phyloP scores from a whole-genome alignment of 805 yeast genomes.

The Yamadazyma paraphyllophila region DNA sequence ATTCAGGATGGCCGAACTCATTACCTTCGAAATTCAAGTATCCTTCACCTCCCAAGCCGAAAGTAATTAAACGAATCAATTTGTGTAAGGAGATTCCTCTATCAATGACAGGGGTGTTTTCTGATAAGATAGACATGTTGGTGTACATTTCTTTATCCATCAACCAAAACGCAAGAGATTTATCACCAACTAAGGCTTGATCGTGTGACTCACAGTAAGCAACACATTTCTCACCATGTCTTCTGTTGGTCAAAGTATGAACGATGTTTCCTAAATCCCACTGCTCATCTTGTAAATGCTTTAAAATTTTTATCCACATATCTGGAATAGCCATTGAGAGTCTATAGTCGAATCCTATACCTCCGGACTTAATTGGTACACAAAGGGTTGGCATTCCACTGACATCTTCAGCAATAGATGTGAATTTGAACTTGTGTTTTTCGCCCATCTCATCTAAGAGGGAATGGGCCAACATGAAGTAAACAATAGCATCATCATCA shows the following conservation, averaged over 20 bases:
- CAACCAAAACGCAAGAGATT: conserved; percentile 94
- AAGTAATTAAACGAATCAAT: conserved; percentile 83
- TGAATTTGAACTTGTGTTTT: conserved; percentile 43
- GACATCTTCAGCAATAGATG: conserved; percentile 93
- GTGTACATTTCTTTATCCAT: conserved; percentile 99
- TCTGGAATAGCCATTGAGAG: conserved; percentile 97
- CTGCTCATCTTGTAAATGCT: conserved; percentile 79
- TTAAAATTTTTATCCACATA: conserved; percentile 95
- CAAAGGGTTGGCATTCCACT: conserved; percentile 97
- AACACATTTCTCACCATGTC: conserved; percentile 85
- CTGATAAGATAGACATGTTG: conserved; percentile 78
- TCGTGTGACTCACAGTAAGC: conserved; percentile 95
- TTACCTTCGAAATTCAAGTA: conserved; percentile 95
- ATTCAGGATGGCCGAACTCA: conserved; percentile 98
- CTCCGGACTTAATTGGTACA: conserved; percentile 69
- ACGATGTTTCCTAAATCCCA: conserved; percentile 87
- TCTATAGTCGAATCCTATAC: conserved; percentile 91
- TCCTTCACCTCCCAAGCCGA: conserved; percentile 94
- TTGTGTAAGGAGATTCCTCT: conserved; percentile 91
- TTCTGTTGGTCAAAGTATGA: conserved; percentile 80
- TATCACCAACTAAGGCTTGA: conserved; percentile 97
- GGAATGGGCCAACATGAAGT: conserved; percentile 87
- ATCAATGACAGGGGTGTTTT: conserved; percentile 73
- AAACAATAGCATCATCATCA: conserved; percentile 83
- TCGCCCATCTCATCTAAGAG: conserved; percentile 55